A percentile compares a stretch with the other conserved stretches of the same genome.
Conservation (phyloP, 306 rosid genomes). For the Dryas drummondii region DNA sequence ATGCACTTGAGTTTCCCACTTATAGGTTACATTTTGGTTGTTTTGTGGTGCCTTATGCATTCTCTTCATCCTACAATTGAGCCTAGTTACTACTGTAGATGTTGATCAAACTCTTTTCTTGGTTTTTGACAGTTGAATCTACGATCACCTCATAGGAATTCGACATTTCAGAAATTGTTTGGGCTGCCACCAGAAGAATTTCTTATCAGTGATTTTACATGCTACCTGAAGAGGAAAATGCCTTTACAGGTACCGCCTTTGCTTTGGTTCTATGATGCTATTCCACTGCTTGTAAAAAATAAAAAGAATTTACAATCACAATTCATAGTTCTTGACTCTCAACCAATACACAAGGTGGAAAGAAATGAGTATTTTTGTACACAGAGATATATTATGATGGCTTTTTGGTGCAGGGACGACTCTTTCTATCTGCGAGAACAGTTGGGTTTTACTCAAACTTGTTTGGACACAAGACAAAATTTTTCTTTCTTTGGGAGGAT, state of each 20-base stretch:
- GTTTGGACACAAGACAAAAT: constrained; percentile 84
- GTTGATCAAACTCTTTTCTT: constrained; percentile 22
- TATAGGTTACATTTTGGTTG: background rate
- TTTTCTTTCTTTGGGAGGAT: constrained; percentile 95
- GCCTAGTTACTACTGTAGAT: background rate
- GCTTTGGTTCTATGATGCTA: constrained; percentile 4
- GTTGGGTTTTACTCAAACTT: constrained; percentile 76
- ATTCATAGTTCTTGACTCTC: constrained; percentile 2
- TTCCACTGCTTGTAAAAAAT: background rate
- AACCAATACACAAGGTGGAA: background rate
- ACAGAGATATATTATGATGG: background rate
- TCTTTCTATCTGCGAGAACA: constrained; percentile 79
- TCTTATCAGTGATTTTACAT: constrained; percentile 77
- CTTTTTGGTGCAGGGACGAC: constrained; percentile 62
- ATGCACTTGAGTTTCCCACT: background rate
- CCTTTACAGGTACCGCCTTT: constrained; percentile 62
- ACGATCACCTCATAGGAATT: constrained; percentile 81
- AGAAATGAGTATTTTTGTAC: too few species aligned
- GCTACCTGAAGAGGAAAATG: constrained; percentile 73
- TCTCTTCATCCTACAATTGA: background rate
- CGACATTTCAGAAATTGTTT: constrained; percentile 83
- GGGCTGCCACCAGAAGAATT: constrained; percentile 86
- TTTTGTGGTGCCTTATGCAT: constrained; percentile 1
- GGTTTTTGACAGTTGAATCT: constrained; percentile 58
- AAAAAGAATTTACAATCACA: background rate